Conservation (phyloP, 1,284 basidiomycete species). For the Golubevia sp. region DNA sequence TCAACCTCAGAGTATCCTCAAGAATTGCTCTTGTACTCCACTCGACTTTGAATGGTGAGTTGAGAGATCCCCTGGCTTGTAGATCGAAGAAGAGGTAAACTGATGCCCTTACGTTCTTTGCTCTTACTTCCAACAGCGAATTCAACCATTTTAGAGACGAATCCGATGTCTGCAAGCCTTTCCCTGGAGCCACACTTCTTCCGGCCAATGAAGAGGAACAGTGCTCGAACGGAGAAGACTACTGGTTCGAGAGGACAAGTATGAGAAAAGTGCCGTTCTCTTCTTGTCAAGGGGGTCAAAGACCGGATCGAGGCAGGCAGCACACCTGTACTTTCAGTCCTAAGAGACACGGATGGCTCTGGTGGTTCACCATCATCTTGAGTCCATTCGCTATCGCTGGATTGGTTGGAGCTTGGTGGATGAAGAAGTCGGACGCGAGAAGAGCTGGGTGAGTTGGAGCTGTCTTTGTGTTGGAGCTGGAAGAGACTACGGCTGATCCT, state of each 20-base stretch:
- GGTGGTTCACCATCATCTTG: conserved; percentile 48
- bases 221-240: conserved; percentile 42
- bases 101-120: not conserved
- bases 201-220: conserved; percentile 28
- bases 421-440: not conserved
- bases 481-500: not conserved
- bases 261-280: conserved; percentile 52
- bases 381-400: conserved; percentile 31
- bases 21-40: conserved; percentile 45
- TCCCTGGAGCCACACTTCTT: conserved; percentile 30
- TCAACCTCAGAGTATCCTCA: conserved; percentile 31
- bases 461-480: not conserved
- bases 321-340: conserved; percentile 40
- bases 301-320: conserved; percentile 43
- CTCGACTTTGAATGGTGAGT: conserved; percentile 54
- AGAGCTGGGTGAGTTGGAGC: conserved; percentile 1
- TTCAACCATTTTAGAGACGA: conserved; percentile 55
- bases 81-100: not conserved
- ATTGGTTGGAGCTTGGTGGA: conserved; percentile 43
- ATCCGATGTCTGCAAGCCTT: conserved; percentile 33
- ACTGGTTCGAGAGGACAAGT: conserved; percentile 55
- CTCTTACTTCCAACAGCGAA: conserved; percentile 18
- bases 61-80: not conserved
- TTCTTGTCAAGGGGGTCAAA: conserved; percentile 37
- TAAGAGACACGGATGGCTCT: conserved; percentile 37